Evolutionary conservation across 1,284 basidiomycete genomes (phyloP).

Genomic region (Caloboletus firmus): DNA sequence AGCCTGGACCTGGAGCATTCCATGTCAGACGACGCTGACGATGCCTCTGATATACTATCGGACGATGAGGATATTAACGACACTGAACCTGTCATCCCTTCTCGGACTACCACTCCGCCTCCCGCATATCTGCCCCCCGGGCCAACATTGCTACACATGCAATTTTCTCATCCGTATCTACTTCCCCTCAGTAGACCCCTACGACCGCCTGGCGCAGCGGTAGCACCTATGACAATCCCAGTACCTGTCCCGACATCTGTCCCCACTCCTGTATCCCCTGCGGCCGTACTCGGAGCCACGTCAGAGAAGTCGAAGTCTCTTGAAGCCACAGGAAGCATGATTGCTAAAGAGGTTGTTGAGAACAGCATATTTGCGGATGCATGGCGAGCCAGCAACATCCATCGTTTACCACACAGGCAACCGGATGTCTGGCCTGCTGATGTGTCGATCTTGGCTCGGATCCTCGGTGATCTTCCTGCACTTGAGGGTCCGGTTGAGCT

Average conservation of each 20-base stretch:
- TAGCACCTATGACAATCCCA: slow-evolving; percentile 42
- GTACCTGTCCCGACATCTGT: slow-evolving; percentile 53
- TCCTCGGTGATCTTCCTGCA: slow-evolving; percentile 30
- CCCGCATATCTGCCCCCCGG: slow-evolving; percentile 69
- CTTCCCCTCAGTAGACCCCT: slow-evolving; percentile 59
- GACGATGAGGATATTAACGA: slow-evolving; percentile 40
- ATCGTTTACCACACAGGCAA: slow-evolving; percentile 23
- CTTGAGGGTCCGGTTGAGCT: slow-evolving; percentile 32
- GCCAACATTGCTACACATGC: slow-evolving; percentile 59
- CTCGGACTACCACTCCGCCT: slow-evolving; percentile 65
- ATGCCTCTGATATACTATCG: slow-evolving; percentile 38
- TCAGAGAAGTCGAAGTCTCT: slow-evolving; percentile 62
- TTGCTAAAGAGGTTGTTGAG: slow-evolving; percentile 67
- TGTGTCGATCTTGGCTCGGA: slow-evolving; percentile 42
- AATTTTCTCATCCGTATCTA: slow-evolving; percentile 61
- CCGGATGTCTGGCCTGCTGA: slow-evolving; percentile 57
- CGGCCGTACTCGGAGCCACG: slow-evolving; percentile 57
- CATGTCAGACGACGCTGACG: slow-evolving; percentile 23
- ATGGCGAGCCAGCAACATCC: slow-evolving; percentile 52
- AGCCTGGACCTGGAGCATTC: slow-evolving; percentile 38
- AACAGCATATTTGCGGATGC: slow-evolving; percentile 64
- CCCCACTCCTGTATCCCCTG: slow-evolving; percentile 77
- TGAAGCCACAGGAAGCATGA: slow-evolving; percentile 59
- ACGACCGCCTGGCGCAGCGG: slow-evolving; percentile 52
- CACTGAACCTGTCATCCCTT: slow-evolving; percentile 35